These are phyloP conservation scores for Ganoderma resinaceum DNA, from an alignment of 1,284 basidiomycete species.

Conservation along the genomic window DNA sequence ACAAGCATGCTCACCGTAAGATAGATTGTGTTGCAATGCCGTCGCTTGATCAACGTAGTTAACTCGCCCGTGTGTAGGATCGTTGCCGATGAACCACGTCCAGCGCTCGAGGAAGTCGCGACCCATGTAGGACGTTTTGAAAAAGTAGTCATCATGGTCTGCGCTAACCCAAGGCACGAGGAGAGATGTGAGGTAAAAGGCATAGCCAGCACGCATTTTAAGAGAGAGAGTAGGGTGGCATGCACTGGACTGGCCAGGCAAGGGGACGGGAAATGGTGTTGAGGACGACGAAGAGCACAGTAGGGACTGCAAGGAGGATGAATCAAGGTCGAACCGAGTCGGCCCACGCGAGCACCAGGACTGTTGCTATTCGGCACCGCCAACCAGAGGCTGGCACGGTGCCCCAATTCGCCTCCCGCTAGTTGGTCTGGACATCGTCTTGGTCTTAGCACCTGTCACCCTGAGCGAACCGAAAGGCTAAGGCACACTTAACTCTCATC, in stretches of 20 bases:
- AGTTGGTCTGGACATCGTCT: background rate
- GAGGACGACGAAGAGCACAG: background rate
- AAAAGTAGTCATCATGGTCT: slow-evolving; percentile 34
- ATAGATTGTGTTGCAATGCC: slow-evolving; percentile 47
- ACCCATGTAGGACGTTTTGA: slow-evolving; percentile 48
- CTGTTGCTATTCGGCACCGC: slow-evolving; percentile 1
- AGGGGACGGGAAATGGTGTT: slow-evolving; percentile 16
- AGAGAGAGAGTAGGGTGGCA: slow-evolving; percentile 28
- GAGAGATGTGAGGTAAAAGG: slow-evolving; percentile 27
- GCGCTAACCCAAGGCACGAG: slow-evolving; percentile 34
- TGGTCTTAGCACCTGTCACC: background rate
- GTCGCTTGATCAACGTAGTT: slow-evolving; percentile 55
- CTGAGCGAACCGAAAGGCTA: background rate
- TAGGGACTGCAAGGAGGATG: slow-evolving; percentile 13
- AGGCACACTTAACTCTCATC: background rate
- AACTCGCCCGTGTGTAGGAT: slow-evolving; percentile 64
- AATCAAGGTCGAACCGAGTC: background rate
- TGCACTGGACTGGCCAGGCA: slow-evolving; percentile 28
- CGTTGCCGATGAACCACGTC: slow-evolving; percentile 53
- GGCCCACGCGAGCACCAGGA: background rate
- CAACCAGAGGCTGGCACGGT: slow-evolving; percentile 25
- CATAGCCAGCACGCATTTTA: slow-evolving; percentile 39
- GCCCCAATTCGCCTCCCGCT: slow-evolving; percentile 1
- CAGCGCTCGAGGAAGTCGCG: slow-evolving; percentile 52
- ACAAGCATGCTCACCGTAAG: slow-evolving; percentile 34